phyloP scores from a whole-genome alignment of 1,284 basidiomycete species.

The Ustilago hordei region DNA sequence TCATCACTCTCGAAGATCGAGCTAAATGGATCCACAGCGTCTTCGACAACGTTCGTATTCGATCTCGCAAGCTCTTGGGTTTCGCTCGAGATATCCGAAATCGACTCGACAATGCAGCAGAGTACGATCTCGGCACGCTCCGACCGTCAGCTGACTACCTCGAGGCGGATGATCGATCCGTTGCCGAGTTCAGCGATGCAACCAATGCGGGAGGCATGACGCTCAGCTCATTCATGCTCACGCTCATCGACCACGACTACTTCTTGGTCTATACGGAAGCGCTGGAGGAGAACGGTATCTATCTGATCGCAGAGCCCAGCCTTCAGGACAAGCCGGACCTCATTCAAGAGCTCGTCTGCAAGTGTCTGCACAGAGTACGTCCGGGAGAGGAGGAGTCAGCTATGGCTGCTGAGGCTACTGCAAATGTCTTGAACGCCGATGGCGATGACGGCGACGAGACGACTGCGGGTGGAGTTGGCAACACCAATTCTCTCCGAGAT shows the following conservation, averaged over 20 bases:
- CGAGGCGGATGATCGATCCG: conserved; percentile 34
- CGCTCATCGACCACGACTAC: conserved; percentile 87
- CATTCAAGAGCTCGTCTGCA: conserved; percentile 83
- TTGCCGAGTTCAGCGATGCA: conserved; percentile 23
- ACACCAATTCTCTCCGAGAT: conserved; percentile 36
- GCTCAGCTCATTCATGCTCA: conserved; percentile 83
- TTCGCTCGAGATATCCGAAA: conserved; percentile 76
- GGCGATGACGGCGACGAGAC: conserved; percentile 44
- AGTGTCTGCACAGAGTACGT: conserved; percentile 75
- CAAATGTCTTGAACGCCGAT: conserved; percentile 38
- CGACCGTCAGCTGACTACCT: conserved; percentile 46
- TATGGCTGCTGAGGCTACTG: conserved; percentile 40
- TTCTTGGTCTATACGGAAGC: conserved; percentile 92
- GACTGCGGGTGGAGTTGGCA: conserved; percentile 15
- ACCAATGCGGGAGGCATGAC: conserved; percentile 68
- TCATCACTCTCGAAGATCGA: conserved; percentile 84
- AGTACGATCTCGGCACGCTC: conserved; percentile 83
- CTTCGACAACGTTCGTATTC: conserved; percentile 89
- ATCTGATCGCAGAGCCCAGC: conserved; percentile 87
- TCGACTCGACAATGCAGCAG: conserved; percentile 93
- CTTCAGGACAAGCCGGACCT: conserved; percentile 84
- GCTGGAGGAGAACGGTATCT: conserved; percentile 91
- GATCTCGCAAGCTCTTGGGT: conserved; percentile 92
- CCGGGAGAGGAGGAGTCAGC: conserved; percentile 50
- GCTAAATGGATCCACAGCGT: conserved; percentile 92